A percentile compares a stretch with the other conserved stretches of the same genome.
Conservation (phyloP, 805 yeast genomes). For the Candida incommunis region DNA sequence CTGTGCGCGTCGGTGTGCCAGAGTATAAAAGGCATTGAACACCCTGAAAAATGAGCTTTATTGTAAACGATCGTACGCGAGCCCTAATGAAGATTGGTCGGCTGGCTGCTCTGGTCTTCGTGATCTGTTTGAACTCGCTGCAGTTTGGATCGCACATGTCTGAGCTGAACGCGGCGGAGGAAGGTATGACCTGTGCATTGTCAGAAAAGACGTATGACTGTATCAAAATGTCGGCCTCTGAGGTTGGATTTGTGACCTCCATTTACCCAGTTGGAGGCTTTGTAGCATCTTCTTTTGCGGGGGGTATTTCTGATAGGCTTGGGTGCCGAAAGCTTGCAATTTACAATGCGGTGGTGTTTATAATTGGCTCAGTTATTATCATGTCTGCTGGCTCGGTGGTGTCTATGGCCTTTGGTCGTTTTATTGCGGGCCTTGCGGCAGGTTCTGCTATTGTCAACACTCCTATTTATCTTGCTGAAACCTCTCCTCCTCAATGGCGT, state of each 20-base stretch:
- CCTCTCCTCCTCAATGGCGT: constrained; percentile 51
- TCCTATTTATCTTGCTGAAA: constrained; percentile 69
- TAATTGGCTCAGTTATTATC: constrained; percentile 50
- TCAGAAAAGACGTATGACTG: constrained; percentile 27
- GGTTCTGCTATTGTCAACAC: constrained; percentile 79
- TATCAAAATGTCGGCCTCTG: constrained; percentile 39
- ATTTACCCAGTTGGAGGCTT: constrained; percentile 78
- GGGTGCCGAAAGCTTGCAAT: constrained; percentile 48
- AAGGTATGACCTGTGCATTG: constrained; percentile 43
- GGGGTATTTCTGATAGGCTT: constrained; percentile 42
- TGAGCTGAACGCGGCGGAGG: constrained; percentile 82
- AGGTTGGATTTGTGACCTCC: constrained; percentile 63
- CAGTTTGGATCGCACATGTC: constrained; percentile 95
- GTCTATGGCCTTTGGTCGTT: constrained; percentile 48
- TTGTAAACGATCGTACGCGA: background rate
- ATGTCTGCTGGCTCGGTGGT: constrained; percentile 31
- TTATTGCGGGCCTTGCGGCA: constrained; percentile 72
- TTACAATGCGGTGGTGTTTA: constrained; percentile 33
- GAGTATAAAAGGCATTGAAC: no score
- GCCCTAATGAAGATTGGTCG: constrained; percentile 1
- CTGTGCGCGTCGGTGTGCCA: no score
- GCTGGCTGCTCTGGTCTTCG: constrained; percentile 16
- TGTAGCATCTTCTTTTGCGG: constrained; percentile 56
- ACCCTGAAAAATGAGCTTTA: no score
- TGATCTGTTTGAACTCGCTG: constrained; percentile 63